Conservation (phyloP, 2,329 filamentous ascomycete species). For the Aplosporella prunicola region DNA sequence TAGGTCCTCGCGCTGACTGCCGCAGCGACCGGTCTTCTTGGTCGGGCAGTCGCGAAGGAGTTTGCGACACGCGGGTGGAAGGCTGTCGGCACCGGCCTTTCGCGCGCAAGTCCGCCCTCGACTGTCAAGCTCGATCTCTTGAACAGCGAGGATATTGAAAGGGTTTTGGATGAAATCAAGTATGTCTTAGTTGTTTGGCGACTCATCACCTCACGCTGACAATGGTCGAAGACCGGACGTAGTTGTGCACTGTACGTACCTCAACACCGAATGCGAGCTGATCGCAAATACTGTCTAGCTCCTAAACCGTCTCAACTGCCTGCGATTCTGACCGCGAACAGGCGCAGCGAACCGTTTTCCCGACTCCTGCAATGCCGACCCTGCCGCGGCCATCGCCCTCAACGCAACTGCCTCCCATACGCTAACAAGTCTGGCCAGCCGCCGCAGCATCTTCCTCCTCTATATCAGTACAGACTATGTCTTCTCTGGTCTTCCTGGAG, state of each 20-base stretch:
- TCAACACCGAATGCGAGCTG: conserved; percentile 1
- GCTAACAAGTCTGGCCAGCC: conserved; percentile 57
- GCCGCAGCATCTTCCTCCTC: conserved; percentile 54
- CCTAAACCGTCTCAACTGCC: neutral
- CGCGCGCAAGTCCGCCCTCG: conserved; percentile 59
- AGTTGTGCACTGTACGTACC: conserved; percentile 65
- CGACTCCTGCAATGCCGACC: conserved; percentile 74
- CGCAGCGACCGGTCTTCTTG: conserved; percentile 66
- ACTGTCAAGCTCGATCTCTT: conserved; percentile 48
- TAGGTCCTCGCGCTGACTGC: conserved; percentile 4
- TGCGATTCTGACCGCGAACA: conserved; percentile 32
- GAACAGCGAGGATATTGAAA: conserved; percentile 36
- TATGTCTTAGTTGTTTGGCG: conserved; percentile 22
- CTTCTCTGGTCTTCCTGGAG: conserved; percentile 62
- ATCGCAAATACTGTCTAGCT: neutral
- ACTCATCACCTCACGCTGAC: neutral
- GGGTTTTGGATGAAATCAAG: conserved; percentile 43
- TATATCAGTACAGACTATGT: conserved; percentile 82
- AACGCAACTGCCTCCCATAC: conserved; percentile 63
- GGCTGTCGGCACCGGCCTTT: conserved; percentile 45
- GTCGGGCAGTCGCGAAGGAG: conserved; percentile 63
- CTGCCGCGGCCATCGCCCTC: conserved; percentile 60
- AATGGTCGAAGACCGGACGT: conserved; percentile 53
- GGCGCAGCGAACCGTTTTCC: conserved; percentile 82
- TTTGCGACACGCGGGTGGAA: conserved; percentile 58